These are phyloP conservation scores for Guadua angustifolia DNA, from an alignment of 176 grass and related monocot genomes.

Conservation along the genomic window DNA sequence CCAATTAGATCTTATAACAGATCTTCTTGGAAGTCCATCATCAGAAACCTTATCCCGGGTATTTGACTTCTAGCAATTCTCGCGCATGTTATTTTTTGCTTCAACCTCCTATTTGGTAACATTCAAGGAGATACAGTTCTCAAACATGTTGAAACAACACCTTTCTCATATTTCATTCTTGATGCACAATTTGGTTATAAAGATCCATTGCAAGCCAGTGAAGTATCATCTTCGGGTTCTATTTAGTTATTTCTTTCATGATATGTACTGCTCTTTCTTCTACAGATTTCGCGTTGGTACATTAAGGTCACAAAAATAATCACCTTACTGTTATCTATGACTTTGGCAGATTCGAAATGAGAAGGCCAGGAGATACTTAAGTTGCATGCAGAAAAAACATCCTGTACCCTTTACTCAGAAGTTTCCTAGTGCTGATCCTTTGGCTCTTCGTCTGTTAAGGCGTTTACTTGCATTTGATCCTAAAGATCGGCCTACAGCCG, in stretches of 20 bases:
- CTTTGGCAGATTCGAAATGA: constrained; percentile 91
- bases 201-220: not conserved
- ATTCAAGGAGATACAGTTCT: constrained; percentile 3
- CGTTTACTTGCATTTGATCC: constrained; percentile 94
- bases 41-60: constrained; percentile 78
- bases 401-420: constrained; percentile 75
- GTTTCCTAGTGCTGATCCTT: constrained; percentile 74
- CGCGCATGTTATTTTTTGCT: not conserved
- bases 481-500: constrained; percentile 79
- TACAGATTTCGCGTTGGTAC: not conserved
- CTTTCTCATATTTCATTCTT: not conserved
- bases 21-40: constrained; percentile 79
- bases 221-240: not conserved
- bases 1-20: constrained; percentile 80
- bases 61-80: too few relatives aligned
- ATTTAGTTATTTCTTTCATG: constrained; percentile 15
- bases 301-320: not conserved
- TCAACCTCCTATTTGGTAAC: not conserved
- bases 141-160: not conserved
- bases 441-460: constrained; percentile 76
- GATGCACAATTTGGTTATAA: not conserved
- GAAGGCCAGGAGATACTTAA: constrained; percentile 94
- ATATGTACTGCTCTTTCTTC: not conserved
- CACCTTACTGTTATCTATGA: not conserved
- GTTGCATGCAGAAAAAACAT: constrained; percentile 77